Percentiles rank a stretch among this genome's conserved stretches.
Conservation (phyloP, 768 basidiomycete genomes). For the Boletus speciosus region DNA sequence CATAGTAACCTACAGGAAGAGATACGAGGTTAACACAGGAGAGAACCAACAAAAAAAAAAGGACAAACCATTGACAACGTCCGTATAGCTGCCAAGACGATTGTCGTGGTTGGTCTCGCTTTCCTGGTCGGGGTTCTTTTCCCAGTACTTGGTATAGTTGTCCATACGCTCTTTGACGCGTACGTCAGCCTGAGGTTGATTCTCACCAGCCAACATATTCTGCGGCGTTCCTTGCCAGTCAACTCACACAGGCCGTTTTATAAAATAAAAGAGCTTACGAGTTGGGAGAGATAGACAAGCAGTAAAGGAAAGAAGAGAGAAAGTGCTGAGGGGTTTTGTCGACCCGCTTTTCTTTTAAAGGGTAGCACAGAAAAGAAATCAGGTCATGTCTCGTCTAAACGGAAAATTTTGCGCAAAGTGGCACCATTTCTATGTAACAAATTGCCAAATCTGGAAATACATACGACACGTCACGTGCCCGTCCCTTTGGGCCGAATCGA, state of each 20-base stretch:
- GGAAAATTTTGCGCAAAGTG: not conserved
- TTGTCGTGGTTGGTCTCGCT: conserved; percentile 59
- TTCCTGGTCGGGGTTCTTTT: conserved; percentile 76
- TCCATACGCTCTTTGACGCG: conserved; percentile 67
- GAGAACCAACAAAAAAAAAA: not conserved
- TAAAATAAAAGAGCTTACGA: not conserved
- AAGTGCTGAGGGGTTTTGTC: not conserved
- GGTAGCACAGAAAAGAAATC: conserved; percentile 16
- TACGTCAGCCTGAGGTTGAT: conserved; percentile 41
- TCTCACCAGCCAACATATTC: conserved; percentile 24
- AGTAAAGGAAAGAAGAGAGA: not conserved
- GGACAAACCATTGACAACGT: conserved; percentile 84
- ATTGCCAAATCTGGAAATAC: not conserved
- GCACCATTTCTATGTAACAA: too few species aligned
- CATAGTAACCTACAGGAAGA: conserved; percentile 76
- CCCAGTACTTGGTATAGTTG: conserved; percentile 91
- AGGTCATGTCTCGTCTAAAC: conserved; percentile 15
- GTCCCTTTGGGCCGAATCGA: too few species aligned
- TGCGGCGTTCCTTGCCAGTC: not conserved
- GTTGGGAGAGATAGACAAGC: not conserved
- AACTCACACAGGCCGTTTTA: not conserved
- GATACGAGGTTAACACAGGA: not conserved
- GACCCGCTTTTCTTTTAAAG: conserved; percentile 12
- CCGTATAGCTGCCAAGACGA: conserved; percentile 79
- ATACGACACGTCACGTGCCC: not conserved